phyloP scores from a whole-genome alignment of 2,329 filamentous ascomycete genomes.

The Ophiostoma novo-ulmi region DNA sequence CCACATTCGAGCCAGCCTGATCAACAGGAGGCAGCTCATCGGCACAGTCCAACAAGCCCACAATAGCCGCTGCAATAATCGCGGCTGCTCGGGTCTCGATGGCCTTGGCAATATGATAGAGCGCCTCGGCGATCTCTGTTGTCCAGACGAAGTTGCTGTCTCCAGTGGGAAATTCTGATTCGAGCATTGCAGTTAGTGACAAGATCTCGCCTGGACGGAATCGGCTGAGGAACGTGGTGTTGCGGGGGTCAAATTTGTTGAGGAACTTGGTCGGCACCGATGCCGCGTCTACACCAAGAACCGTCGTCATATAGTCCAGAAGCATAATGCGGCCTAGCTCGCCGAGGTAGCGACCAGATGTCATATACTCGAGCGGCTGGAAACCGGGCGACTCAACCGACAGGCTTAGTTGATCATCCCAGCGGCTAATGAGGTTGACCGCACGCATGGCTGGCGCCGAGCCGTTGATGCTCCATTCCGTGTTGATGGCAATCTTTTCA shows the following conservation, averaged over 20 bases:
- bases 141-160: constrained; percentile 55
- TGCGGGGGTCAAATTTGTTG: constrained; percentile 54
- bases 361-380: constrained; percentile 82
- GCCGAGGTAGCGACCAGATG: constrained; percentile 69
- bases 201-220: constrained; percentile 51
- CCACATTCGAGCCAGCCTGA: not conserved
- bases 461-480: constrained; percentile 77
- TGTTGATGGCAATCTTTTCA: constrained; percentile 64
- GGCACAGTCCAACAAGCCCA: constrained; percentile 64
- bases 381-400: constrained; percentile 68
- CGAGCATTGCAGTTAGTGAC: constrained; percentile 44
- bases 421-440: constrained; percentile 59
- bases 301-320: constrained; percentile 55
- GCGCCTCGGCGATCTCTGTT: constrained; percentile 49
- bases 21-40: constrained; percentile 51
- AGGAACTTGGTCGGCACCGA: constrained; percentile 52
- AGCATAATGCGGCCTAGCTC: constrained; percentile 69
- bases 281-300: constrained; percentile 38
- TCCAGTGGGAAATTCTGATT: constrained; percentile 48
- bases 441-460: constrained; percentile 62
- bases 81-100: constrained; percentile 69
- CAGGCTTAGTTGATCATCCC: constrained; percentile 64
- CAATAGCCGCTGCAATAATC: constrained; percentile 65
- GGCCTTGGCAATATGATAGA: constrained; percentile 63
- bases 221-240: constrained; percentile 68